Evolutionary conservation across 805 yeast species (phyloP), one percentile per base, ranked within the genome.

Genomic region (Candida corydali): DNA sequence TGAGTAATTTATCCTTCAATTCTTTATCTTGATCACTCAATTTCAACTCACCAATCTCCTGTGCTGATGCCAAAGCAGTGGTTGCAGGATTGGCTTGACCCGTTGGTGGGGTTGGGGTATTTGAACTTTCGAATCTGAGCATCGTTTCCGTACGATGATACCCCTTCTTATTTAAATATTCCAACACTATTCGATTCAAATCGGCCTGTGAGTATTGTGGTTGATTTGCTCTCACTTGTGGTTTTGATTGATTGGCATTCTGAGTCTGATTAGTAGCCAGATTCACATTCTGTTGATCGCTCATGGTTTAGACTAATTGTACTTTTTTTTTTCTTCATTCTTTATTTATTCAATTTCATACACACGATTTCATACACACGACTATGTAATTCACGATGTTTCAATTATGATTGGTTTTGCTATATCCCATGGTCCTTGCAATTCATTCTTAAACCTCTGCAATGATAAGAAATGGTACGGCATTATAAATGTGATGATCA

Each of bases 381-480:
- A n/a, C n/a, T n/a, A n/a, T n/a, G n/a, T n/a, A n/a, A n/a, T n/a
- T n/a, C n/a, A n/a, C n/a, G n/a, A n/a, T n/a, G n/a, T n/a, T n/a
- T n/a, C n/a, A n/a, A n/a, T n/a, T n/a, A n/a, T n/a, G n/a, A n/a
- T 44, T 17, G 95, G 95, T 51, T 75, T 78, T 5, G 95, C 95
- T 1, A 83, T 78, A 55, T 86, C 96, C 96, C 96, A 86, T 1
- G 96, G 96, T 0, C 96, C 96, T 55, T 84, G 89, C 36, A 86
- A 64, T 55, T 86, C 95, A 53, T 80, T 85, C 57, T 86, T 86
- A 54, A 86, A 86, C 55, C 76, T 75, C 52, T 86, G 96, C 26
- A 87, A 61, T 20, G 70, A 70, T 32, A 86, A 59, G 48, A 86
- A 82, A 61, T 86, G 81, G 34, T 71, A 68, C 2, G 96, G 96